phyloP scores from a whole-genome alignment of 2,329 filamentous ascomycete genomes.

The Talaromyces albobiverticillius region DNA sequence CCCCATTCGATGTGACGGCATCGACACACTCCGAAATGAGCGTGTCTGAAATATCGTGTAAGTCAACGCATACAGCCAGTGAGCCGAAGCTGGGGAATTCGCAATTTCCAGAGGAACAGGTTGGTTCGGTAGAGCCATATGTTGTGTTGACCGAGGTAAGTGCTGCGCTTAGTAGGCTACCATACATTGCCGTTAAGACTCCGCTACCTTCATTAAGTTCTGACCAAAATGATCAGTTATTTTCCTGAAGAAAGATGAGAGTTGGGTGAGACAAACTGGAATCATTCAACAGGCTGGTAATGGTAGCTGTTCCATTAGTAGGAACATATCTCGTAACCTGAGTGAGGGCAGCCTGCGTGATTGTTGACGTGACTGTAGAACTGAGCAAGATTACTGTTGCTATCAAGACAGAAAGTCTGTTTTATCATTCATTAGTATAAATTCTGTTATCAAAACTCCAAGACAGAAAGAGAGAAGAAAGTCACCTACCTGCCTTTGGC shows the following conservation, averaged over 20 bases:
- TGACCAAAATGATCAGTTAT: neutral
- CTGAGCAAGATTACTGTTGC: neutral
- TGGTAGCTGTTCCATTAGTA: neutral
- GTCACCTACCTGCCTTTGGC: neutral
- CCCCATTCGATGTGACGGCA: too few species aligned
- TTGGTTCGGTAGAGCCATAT: neutral
- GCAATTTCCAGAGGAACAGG: neutral
- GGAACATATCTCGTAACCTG: neutral
- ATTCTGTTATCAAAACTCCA: neutral
- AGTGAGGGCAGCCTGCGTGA: slow-evolving; percentile 3
- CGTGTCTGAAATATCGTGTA: neutral
- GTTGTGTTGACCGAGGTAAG: neutral
- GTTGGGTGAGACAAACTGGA: neutral
- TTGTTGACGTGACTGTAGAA: slow-evolving; percentile 2
- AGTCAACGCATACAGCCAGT: neutral
- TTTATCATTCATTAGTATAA: neutral
- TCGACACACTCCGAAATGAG: neutral
- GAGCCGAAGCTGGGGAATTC: slow-evolving; percentile 2
- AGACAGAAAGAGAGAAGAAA: too few species aligned
- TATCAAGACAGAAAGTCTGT: slow-evolving; percentile 1
- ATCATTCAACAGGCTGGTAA: neutral
- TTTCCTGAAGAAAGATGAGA: neutral
- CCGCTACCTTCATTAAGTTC: too few species aligned
- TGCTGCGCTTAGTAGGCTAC: neutral
- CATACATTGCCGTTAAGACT: neutral